phyloP scores from a whole-genome alignment of 805 yeast species.

The Suhomyces tanzawaensis region DNA sequence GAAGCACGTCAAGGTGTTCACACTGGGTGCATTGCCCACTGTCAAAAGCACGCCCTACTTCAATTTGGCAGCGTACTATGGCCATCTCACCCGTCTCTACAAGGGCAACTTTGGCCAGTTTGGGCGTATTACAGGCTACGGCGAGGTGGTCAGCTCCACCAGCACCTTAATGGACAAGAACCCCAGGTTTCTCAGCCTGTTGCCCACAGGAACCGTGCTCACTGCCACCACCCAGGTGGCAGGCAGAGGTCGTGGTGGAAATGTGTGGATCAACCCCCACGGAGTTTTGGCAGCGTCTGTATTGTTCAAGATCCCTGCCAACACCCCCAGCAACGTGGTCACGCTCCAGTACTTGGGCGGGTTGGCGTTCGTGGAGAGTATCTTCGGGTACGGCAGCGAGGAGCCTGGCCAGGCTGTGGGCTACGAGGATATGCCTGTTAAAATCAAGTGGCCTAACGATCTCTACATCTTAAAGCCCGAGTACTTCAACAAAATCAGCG shows the following conservation, averaged over 20 bases:
- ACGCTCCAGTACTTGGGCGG: constrained; percentile 85
- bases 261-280: constrained; percentile 90
- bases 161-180: constrained; percentile 75
- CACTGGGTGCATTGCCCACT: constrained; percentile 47
- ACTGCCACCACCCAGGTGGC: constrained; percentile 82
- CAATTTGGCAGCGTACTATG: constrained; percentile 56
- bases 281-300: constrained; percentile 87
- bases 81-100: constrained; percentile 31
- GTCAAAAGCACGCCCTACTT: constrained; percentile 67
- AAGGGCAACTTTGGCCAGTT: constrained; percentile 30
- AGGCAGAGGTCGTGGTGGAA: constrained; percentile 94
- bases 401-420: constrained; percentile 45
- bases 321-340: constrained; percentile 47
- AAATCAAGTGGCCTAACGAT: constrained; percentile 97
- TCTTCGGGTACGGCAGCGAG: constrained; percentile 52
- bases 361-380: constrained; percentile 78
- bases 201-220: constrained; percentile 70
- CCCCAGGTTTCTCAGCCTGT: constrained; percentile 48
- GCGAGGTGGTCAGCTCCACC: constrained; percentile 90
- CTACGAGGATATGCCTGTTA: constrained; percentile 72
- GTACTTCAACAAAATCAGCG: constrained; percentile 32
- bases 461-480: constrained; percentile 73
- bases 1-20: constrained; percentile 53
- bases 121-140: constrained; percentile 70
- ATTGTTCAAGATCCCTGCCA: constrained; percentile 55